phyloP scores from a whole-genome alignment of 805 yeast species.

The Wickerhamomyces chaumierensis region DNA sequence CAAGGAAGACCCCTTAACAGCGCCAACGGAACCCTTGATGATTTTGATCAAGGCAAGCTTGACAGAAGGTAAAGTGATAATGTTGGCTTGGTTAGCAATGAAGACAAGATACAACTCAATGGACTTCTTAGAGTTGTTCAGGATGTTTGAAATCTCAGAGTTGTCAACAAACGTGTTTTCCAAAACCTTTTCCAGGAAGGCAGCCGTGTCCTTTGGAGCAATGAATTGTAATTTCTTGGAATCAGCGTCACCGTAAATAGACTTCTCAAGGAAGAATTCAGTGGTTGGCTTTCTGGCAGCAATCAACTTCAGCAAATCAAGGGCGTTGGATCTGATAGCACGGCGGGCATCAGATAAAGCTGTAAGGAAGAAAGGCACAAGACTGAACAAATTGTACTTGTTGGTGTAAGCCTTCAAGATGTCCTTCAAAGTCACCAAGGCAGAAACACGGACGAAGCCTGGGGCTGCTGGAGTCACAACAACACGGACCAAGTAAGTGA shows the following conservation, averaged over 20 bases:
- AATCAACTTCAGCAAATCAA: slow-evolving; percentile 27
- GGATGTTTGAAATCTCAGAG: slow-evolving; percentile 28
- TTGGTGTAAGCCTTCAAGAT: slow-evolving; percentile 23
- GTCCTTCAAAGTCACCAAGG: slow-evolving; percentile 31
- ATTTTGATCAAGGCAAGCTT: slow-evolving; percentile 40
- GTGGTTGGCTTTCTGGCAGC: slow-evolving; percentile 23
- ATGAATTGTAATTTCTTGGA: slow-evolving; percentile 41
- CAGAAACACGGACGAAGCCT: slow-evolving; percentile 37
- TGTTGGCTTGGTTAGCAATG: slow-evolving; percentile 56
- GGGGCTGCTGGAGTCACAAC: slow-evolving; percentile 51
- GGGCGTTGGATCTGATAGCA: slow-evolving; percentile 35
- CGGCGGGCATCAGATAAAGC: slow-evolving; percentile 41
- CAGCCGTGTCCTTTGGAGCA: slow-evolving; percentile 52
- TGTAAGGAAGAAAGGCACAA: slow-evolving; percentile 47
- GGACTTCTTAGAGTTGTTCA: slow-evolving; percentile 39
- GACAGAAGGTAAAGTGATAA: slow-evolving; percentile 39
- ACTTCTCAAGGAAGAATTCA: slow-evolving; percentile 36
- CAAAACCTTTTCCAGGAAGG: slow-evolving; percentile 29
- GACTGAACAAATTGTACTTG: slow-evolving; percentile 33
- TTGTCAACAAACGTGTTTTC: slow-evolving; percentile 40
- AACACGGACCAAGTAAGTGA: slow-evolving; percentile 51
- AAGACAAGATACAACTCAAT: slow-evolving; percentile 51
- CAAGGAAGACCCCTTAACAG: slow-evolving; percentile 31
- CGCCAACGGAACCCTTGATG: slow-evolving; percentile 25
- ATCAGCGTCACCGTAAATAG: slow-evolving; percentile 41